Base-by-base conservation (phyloP, 257 asterid species). In the Salvia hispanica region DNA sequence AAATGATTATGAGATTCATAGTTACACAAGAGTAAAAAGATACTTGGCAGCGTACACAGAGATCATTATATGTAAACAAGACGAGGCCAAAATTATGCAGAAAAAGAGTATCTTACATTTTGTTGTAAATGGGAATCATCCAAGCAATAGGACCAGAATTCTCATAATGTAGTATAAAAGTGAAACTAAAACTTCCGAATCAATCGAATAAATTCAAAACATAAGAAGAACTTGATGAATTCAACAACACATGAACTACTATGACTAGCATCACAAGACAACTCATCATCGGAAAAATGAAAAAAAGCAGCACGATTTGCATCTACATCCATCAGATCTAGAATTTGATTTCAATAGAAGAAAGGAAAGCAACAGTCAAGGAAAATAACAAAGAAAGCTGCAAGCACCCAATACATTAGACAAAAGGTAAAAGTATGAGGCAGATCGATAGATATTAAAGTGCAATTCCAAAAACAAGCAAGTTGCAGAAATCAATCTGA, bases 281-380 rank as follows among this genome's bases (percentile, higher is more conserved):
- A 25, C 31, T 25, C 31, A 25, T 25, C 31, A 25, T 25, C 31
- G 31, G 31, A 4, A 15, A 37, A 13, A 25, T 1, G 7, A 54
- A 1, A 50, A 15, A 37, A 55, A 53, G 5, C 14, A 18, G 8
- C 58, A 53, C 58, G 58, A 53, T 53, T 21, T 15, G 42, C 57
- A 45, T 44, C 65, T 40, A 62, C 12, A 56, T 36, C 39, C 44
- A 4, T 55, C 55, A 64, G 76, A 64, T 56, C 60, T 43, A 36
- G 18, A 9, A 65, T 63, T 66, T 3, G 12, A 72, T 60, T 36
- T 15, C 18, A 69, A 70, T 16, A 18, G 3, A 66, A 16, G 53
- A 66, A 4, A 69, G 1, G 13, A 31, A 57, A 31, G 1, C 43
- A 44, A 10, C 12, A 12, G 44, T 18, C 28, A 18, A 47, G 13